Conservation (phyloP, 2,329 filamentous ascomycete species). For the Colletotrichum higginsianum region DNA sequence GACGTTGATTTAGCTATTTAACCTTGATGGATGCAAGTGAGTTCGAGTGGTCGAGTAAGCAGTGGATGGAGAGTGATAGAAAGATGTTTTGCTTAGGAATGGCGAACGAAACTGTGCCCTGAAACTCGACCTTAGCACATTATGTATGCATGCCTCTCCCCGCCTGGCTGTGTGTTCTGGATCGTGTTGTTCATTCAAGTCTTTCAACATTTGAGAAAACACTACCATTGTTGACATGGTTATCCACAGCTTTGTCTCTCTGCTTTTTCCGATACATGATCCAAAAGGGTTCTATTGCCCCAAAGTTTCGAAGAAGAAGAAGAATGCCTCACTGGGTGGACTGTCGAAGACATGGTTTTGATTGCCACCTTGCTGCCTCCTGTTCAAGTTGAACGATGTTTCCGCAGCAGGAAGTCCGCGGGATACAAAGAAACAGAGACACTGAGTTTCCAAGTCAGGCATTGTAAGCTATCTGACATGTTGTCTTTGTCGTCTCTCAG, state of each 20-base stretch:
- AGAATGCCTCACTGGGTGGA: too few relatives aligned
- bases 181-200: background rate
- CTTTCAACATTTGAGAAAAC: too few relatives aligned
- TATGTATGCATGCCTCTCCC: background rate
- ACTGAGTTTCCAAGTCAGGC: background rate
- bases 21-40: background rate
- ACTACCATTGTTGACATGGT: background rate
- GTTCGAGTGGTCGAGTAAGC: background rate
- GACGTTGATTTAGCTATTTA: background rate
- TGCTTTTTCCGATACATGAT: background rate
- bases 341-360: background rate
- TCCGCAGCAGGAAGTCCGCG: background rate
- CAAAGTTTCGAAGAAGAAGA: too few relatives aligned
- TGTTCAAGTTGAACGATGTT: too few relatives aligned
- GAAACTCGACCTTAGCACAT: background rate
- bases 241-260: background rate
- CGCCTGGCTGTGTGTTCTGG: background rate
- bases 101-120: background rate
- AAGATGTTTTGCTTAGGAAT: background rate
- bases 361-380: background rate
- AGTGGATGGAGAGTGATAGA: background rate
- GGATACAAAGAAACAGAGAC: background rate
- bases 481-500: background rate
- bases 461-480: too few relatives aligned
- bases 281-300: background rate